Conservation (phyloP, 495 filamentous ascomycete genomes). For the Penicillium lividum region DNA sequence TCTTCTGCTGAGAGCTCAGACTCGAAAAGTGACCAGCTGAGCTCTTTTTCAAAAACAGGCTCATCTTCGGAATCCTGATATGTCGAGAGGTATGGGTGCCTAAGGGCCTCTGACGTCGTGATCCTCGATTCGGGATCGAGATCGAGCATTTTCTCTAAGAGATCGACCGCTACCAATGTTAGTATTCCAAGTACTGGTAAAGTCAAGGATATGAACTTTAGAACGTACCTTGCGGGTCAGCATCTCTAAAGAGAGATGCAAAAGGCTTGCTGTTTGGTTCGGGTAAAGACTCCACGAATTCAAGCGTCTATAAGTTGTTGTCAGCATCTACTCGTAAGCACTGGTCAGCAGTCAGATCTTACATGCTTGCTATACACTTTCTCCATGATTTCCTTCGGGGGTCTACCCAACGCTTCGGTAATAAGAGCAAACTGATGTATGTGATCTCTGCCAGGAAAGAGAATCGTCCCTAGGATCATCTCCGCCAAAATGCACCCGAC, state of each 20-base stretch:
- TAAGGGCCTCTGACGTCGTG: slow-evolving; percentile 71
- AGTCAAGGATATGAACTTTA: not conserved
- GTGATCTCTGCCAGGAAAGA: slow-evolving; percentile 93
- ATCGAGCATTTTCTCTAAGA: slow-evolving; percentile 88
- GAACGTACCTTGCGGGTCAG: slow-evolving; percentile 15
- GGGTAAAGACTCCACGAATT: not conserved
- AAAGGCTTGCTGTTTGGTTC: not conserved
- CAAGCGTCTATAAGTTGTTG: not conserved
- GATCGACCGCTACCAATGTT: slow-evolving; percentile 65
- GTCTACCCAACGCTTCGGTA: slow-evolving; percentile 85
- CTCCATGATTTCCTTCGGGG: slow-evolving; percentile 57
- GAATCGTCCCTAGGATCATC: slow-evolving; percentile 88
- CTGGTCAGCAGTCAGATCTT: not conserved
- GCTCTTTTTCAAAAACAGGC: slow-evolving; percentile 58
- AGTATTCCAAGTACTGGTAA: not conserved
- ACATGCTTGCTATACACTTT: slow-evolving; percentile 14
- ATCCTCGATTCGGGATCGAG: slow-evolving; percentile 87
- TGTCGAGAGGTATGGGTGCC: slow-evolving; percentile 81
- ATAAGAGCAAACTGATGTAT: slow-evolving; percentile 96
- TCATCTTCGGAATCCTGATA: slow-evolving; percentile 93
- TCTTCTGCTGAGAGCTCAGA: slow-evolving; percentile 12
- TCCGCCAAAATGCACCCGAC: slow-evolving; percentile 93
- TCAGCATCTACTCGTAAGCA: not conserved
- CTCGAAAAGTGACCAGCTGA: slow-evolving; percentile 17
- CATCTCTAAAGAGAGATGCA: slow-evolving; percentile 3